Percentiles rank a stretch among this genome's conserved stretches.
Evolutionary conservation across 2,329 filamentous ascomycete species (phyloP).

Genomic region (Colletotrichum sp.): DNA sequence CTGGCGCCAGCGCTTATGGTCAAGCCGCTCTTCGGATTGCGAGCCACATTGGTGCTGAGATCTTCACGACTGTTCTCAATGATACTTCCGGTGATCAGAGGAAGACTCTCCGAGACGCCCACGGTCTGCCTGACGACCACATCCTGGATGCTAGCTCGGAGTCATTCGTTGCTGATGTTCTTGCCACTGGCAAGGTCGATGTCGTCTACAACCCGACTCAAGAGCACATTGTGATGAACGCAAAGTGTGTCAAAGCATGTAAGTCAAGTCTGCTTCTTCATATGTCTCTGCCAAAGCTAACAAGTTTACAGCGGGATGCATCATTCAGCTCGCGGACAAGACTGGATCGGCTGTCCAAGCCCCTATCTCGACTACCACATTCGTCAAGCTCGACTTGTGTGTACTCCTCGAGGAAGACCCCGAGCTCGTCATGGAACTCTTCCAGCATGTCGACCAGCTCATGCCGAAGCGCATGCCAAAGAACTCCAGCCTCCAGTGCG

Average conservation of each 20-base stretch:
- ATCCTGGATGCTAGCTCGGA: conserved; percentile 43
- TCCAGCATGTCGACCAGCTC: conserved; percentile 25
- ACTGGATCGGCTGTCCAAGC: conserved; percentile 18
- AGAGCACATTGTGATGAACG: conserved; percentile 33
- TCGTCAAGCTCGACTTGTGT: conserved; percentile 38
- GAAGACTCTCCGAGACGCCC: conserved; percentile 32
- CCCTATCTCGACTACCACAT: conserved; percentile 18
- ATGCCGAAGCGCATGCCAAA: neutral
- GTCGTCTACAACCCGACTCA: conserved; percentile 47
- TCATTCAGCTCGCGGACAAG: conserved; percentile 35
- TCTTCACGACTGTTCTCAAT: conserved; percentile 47
- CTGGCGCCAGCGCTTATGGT: conserved; percentile 47
- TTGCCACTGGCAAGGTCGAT: conserved; percentile 31
- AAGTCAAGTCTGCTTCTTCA: conserved; percentile 18
- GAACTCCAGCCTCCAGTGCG: neutral
- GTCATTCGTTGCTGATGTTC: conserved; percentile 35
- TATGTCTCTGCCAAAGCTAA: neutral
- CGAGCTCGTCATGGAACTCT: conserved; percentile 32
- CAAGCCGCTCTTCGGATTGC: conserved; percentile 49
- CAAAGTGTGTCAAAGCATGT: conserved; percentile 41
- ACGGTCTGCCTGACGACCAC: conserved; percentile 36
- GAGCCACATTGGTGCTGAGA: conserved; percentile 36
- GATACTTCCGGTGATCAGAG: conserved; percentile 37
- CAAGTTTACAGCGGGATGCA: conserved; percentile 30
- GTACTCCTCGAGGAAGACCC: conserved; percentile 36